phyloP scores from a whole-genome alignment of 768 basidiomycete genomes.

The Lactarius pseudohatsudake region DNA sequence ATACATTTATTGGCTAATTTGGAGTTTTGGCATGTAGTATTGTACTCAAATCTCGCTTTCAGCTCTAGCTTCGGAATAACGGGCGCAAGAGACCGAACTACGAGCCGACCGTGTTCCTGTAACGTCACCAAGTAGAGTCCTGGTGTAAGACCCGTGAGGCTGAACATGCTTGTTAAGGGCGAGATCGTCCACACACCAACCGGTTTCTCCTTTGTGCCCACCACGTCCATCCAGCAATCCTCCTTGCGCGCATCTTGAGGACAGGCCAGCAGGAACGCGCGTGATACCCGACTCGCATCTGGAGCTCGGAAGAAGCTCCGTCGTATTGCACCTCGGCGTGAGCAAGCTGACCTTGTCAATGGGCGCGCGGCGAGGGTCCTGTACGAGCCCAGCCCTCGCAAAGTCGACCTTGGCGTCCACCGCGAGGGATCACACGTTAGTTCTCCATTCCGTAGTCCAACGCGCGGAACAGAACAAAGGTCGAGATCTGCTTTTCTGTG shows the following conservation, averaged over 20 bases:
- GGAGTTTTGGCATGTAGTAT: background rate
- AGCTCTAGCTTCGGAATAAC: background rate
- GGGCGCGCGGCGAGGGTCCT: background rate
- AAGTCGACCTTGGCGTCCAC: background rate
- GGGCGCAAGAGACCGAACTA: too few relatives aligned
- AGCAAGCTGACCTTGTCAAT: constrained; percentile 5
- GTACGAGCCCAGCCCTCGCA: background rate
- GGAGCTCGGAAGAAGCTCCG: background rate
- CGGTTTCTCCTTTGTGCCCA: background rate
- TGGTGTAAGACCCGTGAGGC: background rate
- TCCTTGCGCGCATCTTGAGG: background rate
- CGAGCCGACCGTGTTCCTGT: too few relatives aligned
- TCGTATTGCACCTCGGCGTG: constrained; percentile 8
- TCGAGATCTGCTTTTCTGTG: background rate
- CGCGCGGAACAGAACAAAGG: constrained; percentile 14
- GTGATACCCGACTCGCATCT: constrained; percentile 1
- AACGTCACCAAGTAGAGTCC: too few relatives aligned
- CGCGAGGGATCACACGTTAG: background rate
- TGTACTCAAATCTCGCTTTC: background rate
- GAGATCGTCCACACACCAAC: background rate
- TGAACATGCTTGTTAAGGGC: background rate
- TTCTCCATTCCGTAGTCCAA: constrained; percentile 18
- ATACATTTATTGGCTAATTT: background rate
- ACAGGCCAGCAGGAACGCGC: background rate
- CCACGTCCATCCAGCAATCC: constrained; percentile 15